Evolutionary conservation across 805 yeast genomes (phyloP).

Genomic region (Pichia cephalocereana): DNA sequence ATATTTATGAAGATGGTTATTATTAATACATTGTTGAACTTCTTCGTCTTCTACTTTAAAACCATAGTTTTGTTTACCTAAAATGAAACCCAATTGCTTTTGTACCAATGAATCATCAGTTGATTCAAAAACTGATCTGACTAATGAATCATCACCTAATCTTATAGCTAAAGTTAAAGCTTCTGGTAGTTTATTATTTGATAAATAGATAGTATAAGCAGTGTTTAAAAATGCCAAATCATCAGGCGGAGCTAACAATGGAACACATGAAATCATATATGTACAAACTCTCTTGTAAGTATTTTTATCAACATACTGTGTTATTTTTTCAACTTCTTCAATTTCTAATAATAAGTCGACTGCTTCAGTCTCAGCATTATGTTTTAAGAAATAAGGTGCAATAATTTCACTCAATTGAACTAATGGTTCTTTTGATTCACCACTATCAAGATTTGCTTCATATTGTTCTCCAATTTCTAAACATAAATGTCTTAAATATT

Average conservation of each 20-base stretch:
- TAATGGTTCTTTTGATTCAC: constrained; percentile 28
- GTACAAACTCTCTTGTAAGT: constrained; percentile 85
- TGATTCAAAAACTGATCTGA: constrained; percentile 72
- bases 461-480: constrained; percentile 88
- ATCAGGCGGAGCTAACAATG: constrained; percentile 90
- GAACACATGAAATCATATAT: constrained; percentile 95
- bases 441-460: constrained; percentile 36
- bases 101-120: constrained; percentile 66
- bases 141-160: constrained; percentile 71
- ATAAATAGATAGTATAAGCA: constrained; percentile 76
- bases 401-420: constrained; percentile 62
- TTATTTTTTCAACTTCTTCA: constrained; percentile 75
- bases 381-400: constrained; percentile 83
- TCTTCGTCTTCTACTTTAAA: constrained; percentile 60
- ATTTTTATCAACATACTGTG: constrained; percentile 74
- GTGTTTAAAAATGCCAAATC: constrained; percentile 79
- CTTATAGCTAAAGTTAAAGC: constrained; percentile 86
- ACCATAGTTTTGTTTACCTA: constrained; percentile 80
- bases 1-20: constrained; percentile 68
- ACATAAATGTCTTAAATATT: constrained; percentile 91
- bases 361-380: constrained; percentile 98
- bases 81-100: constrained; percentile 83
- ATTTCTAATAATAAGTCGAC: constrained; percentile 87
- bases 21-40: constrained; percentile 79
- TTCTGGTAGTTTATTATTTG: constrained; percentile 74